Conservation (phyloP, 2,329 filamentous ascomycete genomes). For the Raffaelea arxii region DNA sequence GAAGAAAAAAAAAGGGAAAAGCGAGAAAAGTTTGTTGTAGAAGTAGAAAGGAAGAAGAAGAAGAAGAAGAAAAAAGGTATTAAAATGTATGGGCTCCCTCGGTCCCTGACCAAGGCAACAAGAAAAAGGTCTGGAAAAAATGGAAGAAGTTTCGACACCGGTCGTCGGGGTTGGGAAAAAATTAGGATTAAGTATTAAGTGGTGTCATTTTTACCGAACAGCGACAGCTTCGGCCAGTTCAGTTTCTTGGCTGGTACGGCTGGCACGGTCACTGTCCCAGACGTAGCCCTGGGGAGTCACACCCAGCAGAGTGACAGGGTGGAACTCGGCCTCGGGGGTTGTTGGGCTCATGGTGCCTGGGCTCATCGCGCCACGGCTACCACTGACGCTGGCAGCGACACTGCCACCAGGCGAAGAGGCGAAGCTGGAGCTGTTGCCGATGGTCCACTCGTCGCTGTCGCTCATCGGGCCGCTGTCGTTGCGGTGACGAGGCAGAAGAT, state of each 20-base stretch:
- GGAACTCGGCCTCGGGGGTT: constrained; percentile 32
- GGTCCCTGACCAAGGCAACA: background rate
- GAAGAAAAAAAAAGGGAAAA: background rate
- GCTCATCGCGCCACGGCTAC: constrained; percentile 35
- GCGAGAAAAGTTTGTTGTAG: background rate
- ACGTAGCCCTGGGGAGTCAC: constrained; percentile 25
- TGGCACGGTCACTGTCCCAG: constrained; percentile 27
- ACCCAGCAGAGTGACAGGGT: constrained; percentile 19
- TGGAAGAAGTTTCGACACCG: background rate
- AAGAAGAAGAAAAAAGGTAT: background rate
- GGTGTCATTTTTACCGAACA: constrained; percentile 21
- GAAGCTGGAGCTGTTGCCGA: constrained; percentile 72
- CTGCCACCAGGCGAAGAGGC: constrained; percentile 27
- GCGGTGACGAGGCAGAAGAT: constrained; percentile 27
- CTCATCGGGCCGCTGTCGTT: constrained; percentile 19
- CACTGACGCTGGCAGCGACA: constrained; percentile 25
- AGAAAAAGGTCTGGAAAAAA: background rate
- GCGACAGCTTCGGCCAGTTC: constrained; percentile 37
- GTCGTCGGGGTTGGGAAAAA: background rate
- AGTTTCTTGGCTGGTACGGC: constrained; percentile 26
- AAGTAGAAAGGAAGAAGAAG: background rate
- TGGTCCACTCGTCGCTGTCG: constrained; percentile 82
- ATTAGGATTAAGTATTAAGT: background rate
- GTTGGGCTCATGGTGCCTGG: constrained; percentile 41
- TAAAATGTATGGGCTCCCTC: background rate